phyloP scores from a whole-genome alignment of 768 basidiomycete species.

The Trametes cubensis region DNA sequence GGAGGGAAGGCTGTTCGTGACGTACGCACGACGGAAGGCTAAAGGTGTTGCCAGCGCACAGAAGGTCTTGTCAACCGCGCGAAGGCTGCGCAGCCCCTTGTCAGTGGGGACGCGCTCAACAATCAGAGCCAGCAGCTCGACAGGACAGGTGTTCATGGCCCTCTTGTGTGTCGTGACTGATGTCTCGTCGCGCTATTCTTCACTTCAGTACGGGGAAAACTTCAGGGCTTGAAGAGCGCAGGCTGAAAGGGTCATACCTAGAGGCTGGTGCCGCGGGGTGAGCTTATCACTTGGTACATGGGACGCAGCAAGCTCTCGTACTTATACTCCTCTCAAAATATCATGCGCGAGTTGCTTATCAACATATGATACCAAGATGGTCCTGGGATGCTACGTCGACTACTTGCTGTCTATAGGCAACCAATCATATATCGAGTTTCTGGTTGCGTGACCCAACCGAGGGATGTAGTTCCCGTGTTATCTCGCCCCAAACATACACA shows the following conservation, averaged over 20 bases:
- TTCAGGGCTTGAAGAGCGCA: too few relatives aligned
- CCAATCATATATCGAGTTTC: neutral
- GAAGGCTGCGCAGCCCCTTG: slow-evolving; percentile 13
- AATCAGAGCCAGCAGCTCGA: slow-evolving; percentile 20
- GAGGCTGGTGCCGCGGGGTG: too few relatives aligned
- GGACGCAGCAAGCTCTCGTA: too few relatives aligned
- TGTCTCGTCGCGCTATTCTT: neutral
- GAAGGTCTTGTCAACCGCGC: slow-evolving; percentile 21
- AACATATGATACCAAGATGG: too few relatives aligned
- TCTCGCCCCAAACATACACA: neutral
- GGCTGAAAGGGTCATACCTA: too few relatives aligned
- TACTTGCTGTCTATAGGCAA: neutral
- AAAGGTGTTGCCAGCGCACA: slow-evolving; percentile 18
- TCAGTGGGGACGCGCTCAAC: slow-evolving; percentile 11
- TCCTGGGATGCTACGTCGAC: neutral
- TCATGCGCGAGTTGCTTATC: too few relatives aligned
- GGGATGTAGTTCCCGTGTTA: neutral
- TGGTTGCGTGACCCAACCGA: neutral
- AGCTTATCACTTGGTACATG: too few relatives aligned
- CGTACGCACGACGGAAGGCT: slow-evolving; percentile 19
- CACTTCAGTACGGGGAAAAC: too few relatives aligned
- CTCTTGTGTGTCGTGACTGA: neutral
- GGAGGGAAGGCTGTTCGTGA: slow-evolving; percentile 13
- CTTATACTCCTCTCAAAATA: too few relatives aligned
- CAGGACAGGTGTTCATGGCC: slow-evolving; percentile 18